A percentile compares a stretch with the other conserved stretches of the same genome.
phyloP scores from a whole-genome alignment of 345 rosid genomes.

The Eutrema yunnanense region DNA sequence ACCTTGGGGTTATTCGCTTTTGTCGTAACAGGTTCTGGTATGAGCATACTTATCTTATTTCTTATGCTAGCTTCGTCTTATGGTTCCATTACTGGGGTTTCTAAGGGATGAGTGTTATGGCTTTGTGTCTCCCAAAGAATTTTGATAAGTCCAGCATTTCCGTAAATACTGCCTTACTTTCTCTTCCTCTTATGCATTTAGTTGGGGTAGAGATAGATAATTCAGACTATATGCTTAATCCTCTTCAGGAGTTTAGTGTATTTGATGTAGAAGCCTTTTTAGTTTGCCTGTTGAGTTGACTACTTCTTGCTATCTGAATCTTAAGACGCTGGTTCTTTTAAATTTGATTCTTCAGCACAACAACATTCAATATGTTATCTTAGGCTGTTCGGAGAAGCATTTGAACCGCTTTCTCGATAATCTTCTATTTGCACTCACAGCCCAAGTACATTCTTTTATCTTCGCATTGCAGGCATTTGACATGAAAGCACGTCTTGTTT shows the following conservation, averaged over 20 bases:
- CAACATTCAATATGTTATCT: neutral
- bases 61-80: neutral
- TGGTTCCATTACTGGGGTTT: neutral
- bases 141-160: neutral
- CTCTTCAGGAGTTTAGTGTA: neutral
- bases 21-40: neutral
- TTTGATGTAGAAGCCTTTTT: neutral
- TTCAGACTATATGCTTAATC: neutral
- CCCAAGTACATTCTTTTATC: neutral
- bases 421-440: neutral
- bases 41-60: neutral
- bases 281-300: neutral
- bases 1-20: neutral
- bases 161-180: neutral
- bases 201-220: neutral
- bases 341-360: neutral
- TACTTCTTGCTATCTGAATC: neutral
- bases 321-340: neutral
- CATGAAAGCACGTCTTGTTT: constrained; percentile 1
- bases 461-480: constrained; percentile 23
- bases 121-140: neutral
- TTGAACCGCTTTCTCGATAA: neutral
- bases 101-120: neutral
- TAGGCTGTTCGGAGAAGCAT: neutral
- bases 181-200: neutral